Evolutionary conservation across 2,329 filamentous ascomycete genomes (phyloP), one percentile per base, ranked within the genome.

Genomic region (Helicocarpus griseus): DNA sequence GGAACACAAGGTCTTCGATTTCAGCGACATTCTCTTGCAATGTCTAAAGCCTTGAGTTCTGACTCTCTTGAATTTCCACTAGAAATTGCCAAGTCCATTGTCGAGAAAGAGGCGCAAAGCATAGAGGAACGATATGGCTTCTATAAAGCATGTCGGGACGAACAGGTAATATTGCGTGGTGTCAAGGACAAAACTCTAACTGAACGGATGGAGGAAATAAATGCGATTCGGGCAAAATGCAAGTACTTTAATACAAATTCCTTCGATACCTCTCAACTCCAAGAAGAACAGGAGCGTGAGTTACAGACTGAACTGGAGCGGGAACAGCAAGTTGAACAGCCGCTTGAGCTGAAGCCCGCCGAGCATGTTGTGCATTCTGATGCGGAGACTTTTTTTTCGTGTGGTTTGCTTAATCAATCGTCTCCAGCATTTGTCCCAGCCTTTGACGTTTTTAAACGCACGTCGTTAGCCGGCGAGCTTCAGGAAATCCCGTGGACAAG

Each of bases 241-340:
- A 43, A 53, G 1, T 61, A 72, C 4, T 71, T 74, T 43, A 62
- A 61, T 1, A 55, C 64, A 1, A 41, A 54, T 0, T 56, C 65
- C 1, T 59, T 72, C 28, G 57, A 62, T 0, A 58, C 66, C 0
- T 66, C 69, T 0, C 65, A 65, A 0, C 62, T 85, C 5, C 69
- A 78, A 2, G 81, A 86, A 58, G 83, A 87, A 52, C 81, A 87
- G 56, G 83, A 87, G 59, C 73, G 83, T 0, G 83, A 87, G 55
- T 33, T 55, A 3, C 39, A 41, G 4, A 67, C 87, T 0, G 72
- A 78, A 0, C 80, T 79, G 0, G 83, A 88, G 53, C 73, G 77
- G 0, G 80, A 86, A 55, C 66, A 76, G 26, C 66, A 85, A 43
- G 57, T 78, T 0, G 69, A 85, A 56, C 69, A 66, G 1, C 77